These are phyloP conservation scores for Teunomyces kruisii DNA, from an alignment of 805 yeast species.

Conservation along the genomic window DNA sequence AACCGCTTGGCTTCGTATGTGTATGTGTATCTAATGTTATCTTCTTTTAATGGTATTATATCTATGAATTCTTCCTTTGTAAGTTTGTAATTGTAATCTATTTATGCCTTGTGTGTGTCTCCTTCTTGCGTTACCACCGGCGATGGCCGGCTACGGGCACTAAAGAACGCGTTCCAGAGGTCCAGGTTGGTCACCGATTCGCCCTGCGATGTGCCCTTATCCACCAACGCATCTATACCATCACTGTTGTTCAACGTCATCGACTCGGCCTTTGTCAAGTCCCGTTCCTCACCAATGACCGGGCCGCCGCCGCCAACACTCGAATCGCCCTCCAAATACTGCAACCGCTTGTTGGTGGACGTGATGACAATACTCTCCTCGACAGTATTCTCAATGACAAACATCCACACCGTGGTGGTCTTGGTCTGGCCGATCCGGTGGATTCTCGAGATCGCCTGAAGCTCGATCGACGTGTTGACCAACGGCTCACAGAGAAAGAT, in stretches of 20 bases:
- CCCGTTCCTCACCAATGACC: constrained; percentile 5
- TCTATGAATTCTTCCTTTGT: no score
- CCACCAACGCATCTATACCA: constrained; percentile 49
- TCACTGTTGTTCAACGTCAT: constrained; percentile 53
- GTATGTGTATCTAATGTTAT: no score
- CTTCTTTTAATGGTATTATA: no score
- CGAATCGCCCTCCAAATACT: constrained; percentile 28
- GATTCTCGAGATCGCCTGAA: constrained; percentile 89
- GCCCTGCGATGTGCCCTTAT: constrained; percentile 46
- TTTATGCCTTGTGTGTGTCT: no score
- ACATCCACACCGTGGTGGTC: constrained; percentile 90
- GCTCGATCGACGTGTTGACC: constrained; percentile 79
- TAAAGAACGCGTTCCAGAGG: constrained; percentile 62
- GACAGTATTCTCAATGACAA: constrained; percentile 77
- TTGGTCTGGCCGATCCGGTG: constrained; percentile 88
- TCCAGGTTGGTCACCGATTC: constrained; percentile 60
- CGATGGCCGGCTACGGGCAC: constrained; percentile 16
- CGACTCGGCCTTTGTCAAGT: constrained; percentile 46
- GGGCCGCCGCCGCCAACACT: neutral
- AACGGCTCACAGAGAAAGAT: constrained; percentile 91
- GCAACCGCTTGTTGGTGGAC: constrained; percentile 60
- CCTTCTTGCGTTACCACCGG: no score
- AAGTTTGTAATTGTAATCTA: no score
- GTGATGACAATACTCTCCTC: constrained; percentile 83
- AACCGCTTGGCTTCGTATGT: no score